These are phyloP conservation scores for Cercospora zeae-maydis DNA, from an alignment of 2,329 filamentous ascomycete species.

Conservation along the genomic window DNA sequence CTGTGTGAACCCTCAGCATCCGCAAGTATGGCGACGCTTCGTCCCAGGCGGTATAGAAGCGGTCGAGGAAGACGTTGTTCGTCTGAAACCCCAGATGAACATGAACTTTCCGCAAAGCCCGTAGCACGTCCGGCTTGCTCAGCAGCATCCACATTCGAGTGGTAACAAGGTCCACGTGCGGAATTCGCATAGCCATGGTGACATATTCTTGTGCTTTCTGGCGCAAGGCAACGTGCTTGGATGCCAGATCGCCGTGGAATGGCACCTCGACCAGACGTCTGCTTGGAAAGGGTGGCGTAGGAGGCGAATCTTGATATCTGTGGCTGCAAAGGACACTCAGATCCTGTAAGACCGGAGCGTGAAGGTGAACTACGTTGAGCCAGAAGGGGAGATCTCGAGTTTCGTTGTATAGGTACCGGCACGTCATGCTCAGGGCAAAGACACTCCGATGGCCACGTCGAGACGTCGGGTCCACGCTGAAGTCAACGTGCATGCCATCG, in stretches of 20 bases:
- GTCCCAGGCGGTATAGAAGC: conserved; percentile 18
- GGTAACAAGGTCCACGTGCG: conserved; percentile 13
- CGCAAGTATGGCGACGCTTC: conserved; percentile 10
- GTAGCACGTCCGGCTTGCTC: not conserved
- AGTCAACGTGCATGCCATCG: conserved; percentile 18
- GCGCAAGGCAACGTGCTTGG: conserved; percentile 2
- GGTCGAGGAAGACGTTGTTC: conserved; percentile 19
- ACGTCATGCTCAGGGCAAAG: conserved; percentile 16
- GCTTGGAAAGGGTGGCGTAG: not conserved
- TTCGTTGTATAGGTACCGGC: conserved; percentile 18
- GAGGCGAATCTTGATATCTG: not conserved
- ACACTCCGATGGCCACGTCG: not conserved
- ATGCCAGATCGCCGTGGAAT: conserved; percentile 3
- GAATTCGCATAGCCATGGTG: conserved; percentile 18
- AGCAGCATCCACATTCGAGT: conserved; percentile 4
- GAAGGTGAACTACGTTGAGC: conserved; percentile 22
- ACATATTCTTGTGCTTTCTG: conserved; percentile 17
- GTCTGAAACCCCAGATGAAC: conserved; percentile 19
- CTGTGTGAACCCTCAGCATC: not conserved
- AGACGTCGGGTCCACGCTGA: not conserved
- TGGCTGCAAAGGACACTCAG: conserved; percentile 4
- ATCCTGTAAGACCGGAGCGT: conserved; percentile 19
- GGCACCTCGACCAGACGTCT: conserved; percentile 4
- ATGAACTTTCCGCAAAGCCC: conserved; percentile 14
- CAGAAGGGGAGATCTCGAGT: conserved; percentile 17